These are phyloP conservation scores for Mucor racemosus DNA, from an alignment of 371 early-diverging fungal species.

Conservation along the genomic window DNA sequence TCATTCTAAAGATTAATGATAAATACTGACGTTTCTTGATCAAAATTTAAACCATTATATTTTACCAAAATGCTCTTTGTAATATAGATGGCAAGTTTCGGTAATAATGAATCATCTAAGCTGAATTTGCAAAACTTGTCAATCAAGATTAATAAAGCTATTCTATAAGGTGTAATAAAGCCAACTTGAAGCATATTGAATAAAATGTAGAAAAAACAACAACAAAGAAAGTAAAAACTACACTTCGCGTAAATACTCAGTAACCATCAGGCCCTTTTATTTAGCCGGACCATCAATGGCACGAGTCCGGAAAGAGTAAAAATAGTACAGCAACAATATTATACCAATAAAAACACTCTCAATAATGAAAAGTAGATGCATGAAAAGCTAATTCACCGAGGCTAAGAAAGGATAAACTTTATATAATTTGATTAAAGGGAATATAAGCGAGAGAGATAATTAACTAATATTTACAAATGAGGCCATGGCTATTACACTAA, in stretches of 20 bases:
- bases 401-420: too few relatives aligned
- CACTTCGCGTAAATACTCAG: neutral
- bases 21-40: neutral
- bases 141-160: constrained; percentile 16
- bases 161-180: constrained; percentile 25
- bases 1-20: constrained; percentile 14
- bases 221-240: neutral
- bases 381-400: too few relatives aligned
- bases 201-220: neutral
- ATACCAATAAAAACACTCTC: too few relatives aligned
- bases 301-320: neutral
- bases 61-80: constrained; percentile 27
- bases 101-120: constrained; percentile 7
- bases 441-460: too few relatives aligned
- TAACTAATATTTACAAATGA: neutral
- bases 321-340: too few relatives aligned
- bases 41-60: too few relatives aligned
- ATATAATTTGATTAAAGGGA: too few relatives aligned
- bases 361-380: too few relatives aligned
- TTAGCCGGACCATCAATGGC: neutral
- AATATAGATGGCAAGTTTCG: constrained; percentile 18
- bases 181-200: constrained; percentile 23
- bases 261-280: neutral
- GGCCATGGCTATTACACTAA: neutral
- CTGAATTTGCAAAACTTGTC: constrained; percentile 16